A percentile compares a stretch with the other conserved stretches of the same genome.
Evolutionary conservation across 768 basidiomycete species (phyloP).

Genomic region (Leccinellum albellum): DNA sequence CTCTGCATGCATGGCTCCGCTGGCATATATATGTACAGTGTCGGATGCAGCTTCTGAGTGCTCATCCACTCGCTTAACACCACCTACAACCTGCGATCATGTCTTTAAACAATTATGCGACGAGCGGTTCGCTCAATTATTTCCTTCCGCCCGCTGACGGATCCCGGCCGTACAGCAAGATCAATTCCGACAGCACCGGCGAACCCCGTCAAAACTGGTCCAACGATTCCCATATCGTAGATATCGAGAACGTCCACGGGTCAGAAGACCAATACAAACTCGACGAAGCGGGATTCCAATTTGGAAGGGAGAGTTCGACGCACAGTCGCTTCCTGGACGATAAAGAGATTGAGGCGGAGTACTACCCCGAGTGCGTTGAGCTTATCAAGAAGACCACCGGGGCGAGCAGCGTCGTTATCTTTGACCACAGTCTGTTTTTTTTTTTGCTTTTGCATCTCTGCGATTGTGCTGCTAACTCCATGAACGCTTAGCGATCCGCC

Average conservation of each 20-base stretch:
- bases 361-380: conserved; percentile 38
- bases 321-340: conserved; percentile 34
- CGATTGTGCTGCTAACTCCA: neutral
- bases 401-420: conserved; percentile 36
- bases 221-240: conserved; percentile 8
- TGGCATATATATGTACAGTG: conserved; percentile 26
- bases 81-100: neutral
- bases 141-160: conserved; percentile 17
- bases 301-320: conserved; percentile 19
- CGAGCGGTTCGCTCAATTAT: conserved; percentile 19
- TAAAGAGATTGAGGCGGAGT: conserved; percentile 33
- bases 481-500: conserved; percentile 37
- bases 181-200: conserved; percentile 14
- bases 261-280: conserved; percentile 31
- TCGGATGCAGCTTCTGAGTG: conserved; percentile 25
- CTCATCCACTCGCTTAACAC: conserved; percentile 24
- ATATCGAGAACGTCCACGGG: conserved; percentile 34
- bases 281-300: conserved; percentile 37
- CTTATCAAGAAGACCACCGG: conserved; percentile 39
- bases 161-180: conserved; percentile 11
- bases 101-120: conserved; percentile 16
- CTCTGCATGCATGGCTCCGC: neutral
- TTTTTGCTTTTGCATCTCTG: neutral
- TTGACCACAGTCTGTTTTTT: conserved; percentile 37
- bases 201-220: conserved; percentile 15